Conservation (phyloP, 345 rosid species). For the Schrenkiella parvula region DNA sequence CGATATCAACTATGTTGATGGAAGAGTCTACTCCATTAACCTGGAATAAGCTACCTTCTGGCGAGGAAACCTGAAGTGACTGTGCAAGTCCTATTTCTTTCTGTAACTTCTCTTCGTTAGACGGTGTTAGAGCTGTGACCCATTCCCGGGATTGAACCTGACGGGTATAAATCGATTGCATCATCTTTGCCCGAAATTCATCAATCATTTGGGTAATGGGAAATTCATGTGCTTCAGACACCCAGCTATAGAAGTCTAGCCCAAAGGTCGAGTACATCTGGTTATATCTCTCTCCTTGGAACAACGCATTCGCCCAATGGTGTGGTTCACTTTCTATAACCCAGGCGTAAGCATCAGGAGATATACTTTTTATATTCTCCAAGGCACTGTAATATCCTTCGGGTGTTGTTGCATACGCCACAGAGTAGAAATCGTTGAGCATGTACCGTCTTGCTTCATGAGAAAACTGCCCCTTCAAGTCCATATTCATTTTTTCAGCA, state of each 20-base stretch:
- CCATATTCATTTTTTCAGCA: slow-evolving; percentile 65
- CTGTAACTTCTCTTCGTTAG: slow-evolving; percentile 71
- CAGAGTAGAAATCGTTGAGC: slow-evolving; percentile 74
- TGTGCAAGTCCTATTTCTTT: slow-evolving; percentile 48
- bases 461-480: slow-evolving; percentile 80
- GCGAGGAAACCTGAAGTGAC: slow-evolving; percentile 50
- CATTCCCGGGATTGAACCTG: slow-evolving; percentile 71
- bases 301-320: slow-evolving; percentile 83
- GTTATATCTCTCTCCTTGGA: slow-evolving; percentile 74
- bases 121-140: slow-evolving; percentile 65
- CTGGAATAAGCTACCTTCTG: slow-evolving; percentile 52
- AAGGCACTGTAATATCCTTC: slow-evolving; percentile 54
- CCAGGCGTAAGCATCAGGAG: slow-evolving; percentile 82
- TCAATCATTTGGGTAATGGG: slow-evolving; percentile 93
- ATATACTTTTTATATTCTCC: slow-evolving; percentile 68
- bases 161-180: slow-evolving; percentile 67
- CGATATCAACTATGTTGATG: slow-evolving; percentile 52
- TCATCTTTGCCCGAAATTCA: slow-evolving; percentile 69
- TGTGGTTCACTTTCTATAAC: slow-evolving; percentile 79
- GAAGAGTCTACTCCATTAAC: slow-evolving; percentile 61
- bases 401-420: slow-evolving; percentile 61
- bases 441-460: slow-evolving; percentile 89
- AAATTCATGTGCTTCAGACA: slow-evolving; percentile 77
- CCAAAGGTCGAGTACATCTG: slow-evolving; percentile 74
- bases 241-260: slow-evolving; percentile 81